Evolutionary conservation across 352 stramenopile species (phyloP).

Genomic region (Phytophthora sansomeana): DNA sequence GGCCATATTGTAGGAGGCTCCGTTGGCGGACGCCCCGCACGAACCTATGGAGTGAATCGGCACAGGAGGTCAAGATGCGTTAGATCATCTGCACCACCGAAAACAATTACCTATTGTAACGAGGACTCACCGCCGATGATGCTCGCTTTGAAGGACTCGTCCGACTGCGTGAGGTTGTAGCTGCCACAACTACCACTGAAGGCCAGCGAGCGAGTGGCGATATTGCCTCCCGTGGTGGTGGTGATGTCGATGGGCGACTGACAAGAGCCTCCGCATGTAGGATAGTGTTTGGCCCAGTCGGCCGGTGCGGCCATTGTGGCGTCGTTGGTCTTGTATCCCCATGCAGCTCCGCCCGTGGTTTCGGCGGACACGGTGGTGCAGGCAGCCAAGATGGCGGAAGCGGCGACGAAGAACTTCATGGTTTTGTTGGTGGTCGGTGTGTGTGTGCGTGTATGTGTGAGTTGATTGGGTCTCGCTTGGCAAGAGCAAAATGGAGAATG

Average conservation of each 20-base stretch:
- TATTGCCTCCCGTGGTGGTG: slow-evolving; percentile 10
- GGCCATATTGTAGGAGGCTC: slow-evolving; percentile 35
- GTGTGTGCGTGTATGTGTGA: no score
- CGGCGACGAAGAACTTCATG: slow-evolving; percentile 21
- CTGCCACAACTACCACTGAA: slow-evolving; percentile 13
- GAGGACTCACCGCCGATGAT: slow-evolving; percentile 6
- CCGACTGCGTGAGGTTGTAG: slow-evolving; percentile 34
- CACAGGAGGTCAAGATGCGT: no score
- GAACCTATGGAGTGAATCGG: no score
- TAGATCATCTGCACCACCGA: no score
- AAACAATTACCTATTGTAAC: background rate
- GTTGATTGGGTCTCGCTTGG: slow-evolving; percentile 1
- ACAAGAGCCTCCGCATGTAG: slow-evolving; percentile 23
- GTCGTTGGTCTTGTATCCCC: slow-evolving; percentile 35
- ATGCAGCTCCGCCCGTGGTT: slow-evolving; percentile 4
- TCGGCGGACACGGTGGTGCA: slow-evolving; percentile 15
- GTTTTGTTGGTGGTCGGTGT: background rate
- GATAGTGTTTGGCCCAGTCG: slow-evolving; percentile 31
- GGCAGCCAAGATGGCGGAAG: slow-evolving; percentile 10
- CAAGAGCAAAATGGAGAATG: slow-evolving; percentile 21
- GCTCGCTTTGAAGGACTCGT: slow-evolving; percentile 31
- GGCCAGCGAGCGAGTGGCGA: slow-evolving; percentile 2
- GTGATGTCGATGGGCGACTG: slow-evolving; percentile 49
- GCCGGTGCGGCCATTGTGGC: slow-evolving; percentile 20
- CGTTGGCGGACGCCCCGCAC: slow-evolving; percentile 15